Base-by-base conservation (phyloP, 23 red algal species). In the Chondrus crispus region DNA sequence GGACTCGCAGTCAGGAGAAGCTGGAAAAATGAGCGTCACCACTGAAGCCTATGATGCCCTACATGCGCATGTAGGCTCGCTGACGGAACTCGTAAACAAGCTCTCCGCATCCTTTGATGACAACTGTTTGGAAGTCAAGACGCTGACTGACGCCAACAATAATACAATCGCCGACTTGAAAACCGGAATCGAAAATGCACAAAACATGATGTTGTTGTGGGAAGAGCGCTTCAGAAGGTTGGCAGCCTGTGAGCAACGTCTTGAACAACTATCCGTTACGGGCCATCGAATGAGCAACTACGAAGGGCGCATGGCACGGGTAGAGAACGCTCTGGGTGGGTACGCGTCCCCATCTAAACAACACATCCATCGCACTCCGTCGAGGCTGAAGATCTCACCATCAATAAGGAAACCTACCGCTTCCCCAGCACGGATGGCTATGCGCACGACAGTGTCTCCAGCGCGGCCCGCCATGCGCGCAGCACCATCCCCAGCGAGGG, bases 141-240 rank as follows among this genome's bases (percentile, higher is more conserved):
- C 78, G 26, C n/a, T 79, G 2, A 69, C 46, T 45, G 40, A 42
- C 47, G 51, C 64, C 24, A 68, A 68, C 52, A 80, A 90, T 45
- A 47, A 57, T 37, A 68, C 62, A 33, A 47, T 84, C 22, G 72
- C 49, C 33, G 89, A 92, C 45, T 10, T 73, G 32, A 45, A 62
- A 14, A 50, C 75, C 24, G 54, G 41, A 36, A 35, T 92, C 36
- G 89, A 84, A 39, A 45, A 92, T 40, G 66, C 51, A 19, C 89
- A 92, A 30, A 92, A 92, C 39, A 73, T 92, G 29, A 82, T 92
- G 2, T 46, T 92, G 26, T 39, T 82, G 26, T 92, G 89, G 89
- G 89, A 92, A 44, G 89, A 92, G 20, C 75, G 89, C 6, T 75
- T 92, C 29, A 51, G 62, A 53, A 38, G 45, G 26, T 54, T 92